Conservation (phyloP, 2,329 filamentous ascomycete genomes). For the Exophiala sp. region DNA sequence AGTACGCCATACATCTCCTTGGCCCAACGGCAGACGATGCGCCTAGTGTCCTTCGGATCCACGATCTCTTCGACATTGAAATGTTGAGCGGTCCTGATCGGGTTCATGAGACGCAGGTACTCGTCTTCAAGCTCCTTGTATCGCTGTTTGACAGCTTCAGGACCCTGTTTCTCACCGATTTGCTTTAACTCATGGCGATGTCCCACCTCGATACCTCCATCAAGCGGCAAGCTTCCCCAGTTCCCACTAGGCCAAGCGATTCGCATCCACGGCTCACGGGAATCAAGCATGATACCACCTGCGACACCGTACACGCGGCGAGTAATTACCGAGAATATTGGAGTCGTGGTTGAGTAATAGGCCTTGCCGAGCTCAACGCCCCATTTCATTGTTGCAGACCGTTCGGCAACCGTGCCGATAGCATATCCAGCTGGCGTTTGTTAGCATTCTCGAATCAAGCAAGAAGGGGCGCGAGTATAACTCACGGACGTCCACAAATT, state of each 20-base stretch:
- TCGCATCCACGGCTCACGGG: constrained; percentile 57
- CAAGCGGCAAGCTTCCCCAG: constrained; percentile 61
- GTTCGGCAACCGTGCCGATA: constrained; percentile 61
- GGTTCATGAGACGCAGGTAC: constrained; percentile 62
- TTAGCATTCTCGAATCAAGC: constrained; percentile 1
- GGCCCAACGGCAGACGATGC: constrained; percentile 54
- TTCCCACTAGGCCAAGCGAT: constrained; percentile 63
- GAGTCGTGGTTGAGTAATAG: constrained; percentile 61
- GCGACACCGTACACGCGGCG: constrained; percentile 62
- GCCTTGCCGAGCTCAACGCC: constrained; percentile 59
- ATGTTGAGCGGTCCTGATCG: constrained; percentile 60
- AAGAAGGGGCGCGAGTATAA: constrained; percentile 12
- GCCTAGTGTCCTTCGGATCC: constrained; percentile 58
- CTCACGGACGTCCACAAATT: constrained; percentile 60
- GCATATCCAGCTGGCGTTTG: constrained; percentile 53
- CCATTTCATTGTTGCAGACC: constrained; percentile 62
- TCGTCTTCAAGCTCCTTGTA: constrained; percentile 59
- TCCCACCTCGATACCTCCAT: constrained; percentile 63
- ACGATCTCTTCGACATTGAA: constrained; percentile 65
- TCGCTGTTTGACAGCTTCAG: constrained; percentile 51
- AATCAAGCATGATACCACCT: constrained; percentile 62
- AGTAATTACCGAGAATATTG: constrained; percentile 62
- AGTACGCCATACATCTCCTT: constrained; percentile 54
- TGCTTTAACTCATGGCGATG: constrained; percentile 57
- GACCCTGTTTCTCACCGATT: constrained; percentile 48